Conservation (phyloP, 495 filamentous ascomycete species). For the Baudoinia panamericana region DNA sequence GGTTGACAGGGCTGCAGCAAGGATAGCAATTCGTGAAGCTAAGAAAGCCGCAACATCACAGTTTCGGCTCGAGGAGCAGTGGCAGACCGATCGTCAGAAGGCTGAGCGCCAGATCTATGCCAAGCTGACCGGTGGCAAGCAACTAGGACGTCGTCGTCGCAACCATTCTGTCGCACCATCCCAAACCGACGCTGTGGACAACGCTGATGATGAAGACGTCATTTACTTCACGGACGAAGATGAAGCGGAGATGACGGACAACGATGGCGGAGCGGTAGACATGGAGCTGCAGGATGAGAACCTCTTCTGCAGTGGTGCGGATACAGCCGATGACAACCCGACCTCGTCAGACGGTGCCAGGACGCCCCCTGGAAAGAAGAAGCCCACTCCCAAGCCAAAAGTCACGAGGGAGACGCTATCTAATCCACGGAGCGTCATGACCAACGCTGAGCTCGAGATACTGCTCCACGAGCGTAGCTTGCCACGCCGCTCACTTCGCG, state of each 20-base stretch:
- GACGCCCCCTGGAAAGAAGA: neutral
- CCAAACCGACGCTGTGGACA: neutral
- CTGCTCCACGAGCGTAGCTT: constrained; percentile 13
- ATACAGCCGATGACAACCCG: neutral
- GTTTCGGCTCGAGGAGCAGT: neutral
- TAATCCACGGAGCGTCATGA: constrained; percentile 17
- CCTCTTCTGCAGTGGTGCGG: neutral
- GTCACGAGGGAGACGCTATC: constrained; percentile 11
- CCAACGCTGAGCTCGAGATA: constrained; percentile 9
- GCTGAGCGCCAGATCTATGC: constrained; percentile 3
- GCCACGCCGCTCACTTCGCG: neutral
- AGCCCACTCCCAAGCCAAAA: neutral
- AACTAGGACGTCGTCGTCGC: neutral
- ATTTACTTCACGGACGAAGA: neutral
- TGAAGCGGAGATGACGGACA: neutral
- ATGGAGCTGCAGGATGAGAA: neutral
- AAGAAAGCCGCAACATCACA: constrained; percentile 2
- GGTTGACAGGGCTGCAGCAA: neutral
- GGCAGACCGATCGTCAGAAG: constrained; percentile 3
- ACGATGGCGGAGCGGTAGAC: neutral
- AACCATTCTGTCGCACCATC: neutral
- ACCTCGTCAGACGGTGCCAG: neutral
- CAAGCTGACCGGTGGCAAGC: neutral
- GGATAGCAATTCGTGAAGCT: constrained; percentile 3
- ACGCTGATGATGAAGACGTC: neutral